Conservation (phyloP, 371 early-diverging fungal species). For the Syncephalastrum racemosum region DNA sequence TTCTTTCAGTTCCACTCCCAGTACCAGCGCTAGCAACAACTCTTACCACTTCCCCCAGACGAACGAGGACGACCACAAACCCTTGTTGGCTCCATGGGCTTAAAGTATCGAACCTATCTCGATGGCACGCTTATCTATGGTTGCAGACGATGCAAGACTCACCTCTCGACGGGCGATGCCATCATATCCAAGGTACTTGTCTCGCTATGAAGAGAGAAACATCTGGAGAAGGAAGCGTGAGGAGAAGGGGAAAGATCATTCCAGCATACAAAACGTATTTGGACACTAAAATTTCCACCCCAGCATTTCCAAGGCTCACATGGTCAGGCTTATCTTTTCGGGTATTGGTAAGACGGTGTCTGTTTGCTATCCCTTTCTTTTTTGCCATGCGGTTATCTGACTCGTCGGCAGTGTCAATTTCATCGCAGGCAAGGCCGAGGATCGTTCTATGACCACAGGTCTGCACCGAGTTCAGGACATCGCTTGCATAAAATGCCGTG, state of each 20-base stretch:
- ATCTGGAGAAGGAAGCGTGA: too few relatives aligned
- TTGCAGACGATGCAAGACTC: constrained; percentile 72
- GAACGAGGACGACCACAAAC: too few relatives aligned
- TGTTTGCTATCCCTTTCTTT: neutral
- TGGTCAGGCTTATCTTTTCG: constrained; percentile 69
- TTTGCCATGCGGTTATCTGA: neutral
- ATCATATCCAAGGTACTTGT: constrained; percentile 64
- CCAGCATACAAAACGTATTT: too few relatives aligned
- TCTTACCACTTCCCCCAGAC: too few relatives aligned
- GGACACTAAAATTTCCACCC: neutral
- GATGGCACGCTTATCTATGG: constrained; percentile 57
- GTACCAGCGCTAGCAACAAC: too few relatives aligned
- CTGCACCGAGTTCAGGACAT: constrained; percentile 68
- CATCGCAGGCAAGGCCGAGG: constrained; percentile 54
- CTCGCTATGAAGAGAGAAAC: too few relatives aligned
- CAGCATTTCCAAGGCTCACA: constrained; percentile 69
- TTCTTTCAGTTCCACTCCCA: too few relatives aligned
- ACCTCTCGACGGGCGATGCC: constrained; percentile 65
- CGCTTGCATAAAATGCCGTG: constrained; percentile 57
- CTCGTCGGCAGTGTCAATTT: constrained; percentile 57
- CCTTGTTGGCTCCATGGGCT: constrained; percentile 42
- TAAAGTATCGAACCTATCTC: constrained; percentile 59
- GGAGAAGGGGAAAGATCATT: too few relatives aligned
- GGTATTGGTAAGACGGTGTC: constrained; percentile 51
- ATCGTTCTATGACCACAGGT: constrained; percentile 70